Base-by-base conservation (phyloP, 768 basidiomycete species). In the Leccinum sublutescens region DNA sequence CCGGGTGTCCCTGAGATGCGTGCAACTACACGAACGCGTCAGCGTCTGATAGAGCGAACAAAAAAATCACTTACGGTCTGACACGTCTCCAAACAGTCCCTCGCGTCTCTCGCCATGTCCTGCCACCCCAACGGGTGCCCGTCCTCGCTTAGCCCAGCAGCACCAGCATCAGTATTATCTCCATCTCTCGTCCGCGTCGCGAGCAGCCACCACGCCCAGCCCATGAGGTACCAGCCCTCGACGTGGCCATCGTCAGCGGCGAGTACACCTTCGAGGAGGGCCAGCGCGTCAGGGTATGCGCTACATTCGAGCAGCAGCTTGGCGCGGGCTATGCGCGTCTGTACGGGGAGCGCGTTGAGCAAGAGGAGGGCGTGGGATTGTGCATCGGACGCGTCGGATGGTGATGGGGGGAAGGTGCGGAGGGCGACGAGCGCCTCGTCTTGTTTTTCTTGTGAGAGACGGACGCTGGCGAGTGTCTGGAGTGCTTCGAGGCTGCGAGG, bases 211-310 rank as follows among this genome's bases (percentile, higher is more conserved):
- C 91, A 93, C 63, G 90, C 89, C 93, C 93, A 97, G 55, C 93
- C 94, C 73, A 95, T 93, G 29, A 96, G 83, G 69, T 96, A 96
- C 87, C 94, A 95, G 1, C 88, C 94, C 65, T 95, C 93, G 12
- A 94, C 87, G 55, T 92, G 88, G 68, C 91, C 82, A 63, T 94
- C 91, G 71, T 95, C 93, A 0, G 86, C 74, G 10, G 87, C 82
- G 74, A 95, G 86, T 10, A 95, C 80, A 12, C 88, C 90, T 48
- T 91, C 85, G 27, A 96, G 74, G 14, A 95, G 85, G 11, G 87
- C 73, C 5, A 95, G 74, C 1, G 93, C 93, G 25, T 86, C 85
- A 1, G 85, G 77, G 69, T 84, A 90, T 4, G 89, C 76, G 3
- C 78, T 74, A 19, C 95, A 78, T 71, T 97, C 94, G 23, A 95